Evolutionary conservation across 1,284 basidiomycete genomes (phyloP).

Genomic region (Caloboletus firmus): DNA sequence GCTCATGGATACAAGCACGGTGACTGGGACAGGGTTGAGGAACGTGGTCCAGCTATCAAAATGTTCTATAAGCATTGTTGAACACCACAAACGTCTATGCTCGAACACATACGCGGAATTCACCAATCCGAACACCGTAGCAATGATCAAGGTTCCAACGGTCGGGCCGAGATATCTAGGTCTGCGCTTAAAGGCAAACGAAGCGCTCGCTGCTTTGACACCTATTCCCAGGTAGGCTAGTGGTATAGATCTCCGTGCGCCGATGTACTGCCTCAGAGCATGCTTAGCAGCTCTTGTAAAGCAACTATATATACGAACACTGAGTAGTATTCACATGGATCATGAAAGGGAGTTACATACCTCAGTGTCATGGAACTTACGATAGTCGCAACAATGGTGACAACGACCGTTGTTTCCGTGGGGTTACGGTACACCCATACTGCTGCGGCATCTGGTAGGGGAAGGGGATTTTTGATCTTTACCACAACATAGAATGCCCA

Average conservation of each 20-base stretch:
- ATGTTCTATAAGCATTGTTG: background rate
- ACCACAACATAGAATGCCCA: background rate
- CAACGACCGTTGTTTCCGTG: background rate
- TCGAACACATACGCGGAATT: conserved; percentile 2
- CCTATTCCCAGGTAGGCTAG: background rate
- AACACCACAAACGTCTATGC: background rate
- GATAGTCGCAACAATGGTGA: background rate
- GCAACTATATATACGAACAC: background rate
- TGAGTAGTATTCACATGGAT: background rate
- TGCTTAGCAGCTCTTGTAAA: background rate
- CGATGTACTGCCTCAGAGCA: background rate
- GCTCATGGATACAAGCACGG: background rate
- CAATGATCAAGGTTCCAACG: background rate
- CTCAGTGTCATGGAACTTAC: background rate
- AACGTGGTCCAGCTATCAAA: conserved; percentile 7
- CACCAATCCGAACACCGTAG: background rate
- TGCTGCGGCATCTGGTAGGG: background rate
- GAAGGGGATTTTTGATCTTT: background rate
- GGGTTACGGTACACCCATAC: background rate
- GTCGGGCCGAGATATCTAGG: background rate
- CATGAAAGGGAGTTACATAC: background rate
- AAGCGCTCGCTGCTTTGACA: background rate
- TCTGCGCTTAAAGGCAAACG: background rate
- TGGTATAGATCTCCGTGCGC: background rate
- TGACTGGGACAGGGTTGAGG: background rate